phyloP scores from a whole-genome alignment of 441 rosid species.

The Biscutella auriculata region DNA sequence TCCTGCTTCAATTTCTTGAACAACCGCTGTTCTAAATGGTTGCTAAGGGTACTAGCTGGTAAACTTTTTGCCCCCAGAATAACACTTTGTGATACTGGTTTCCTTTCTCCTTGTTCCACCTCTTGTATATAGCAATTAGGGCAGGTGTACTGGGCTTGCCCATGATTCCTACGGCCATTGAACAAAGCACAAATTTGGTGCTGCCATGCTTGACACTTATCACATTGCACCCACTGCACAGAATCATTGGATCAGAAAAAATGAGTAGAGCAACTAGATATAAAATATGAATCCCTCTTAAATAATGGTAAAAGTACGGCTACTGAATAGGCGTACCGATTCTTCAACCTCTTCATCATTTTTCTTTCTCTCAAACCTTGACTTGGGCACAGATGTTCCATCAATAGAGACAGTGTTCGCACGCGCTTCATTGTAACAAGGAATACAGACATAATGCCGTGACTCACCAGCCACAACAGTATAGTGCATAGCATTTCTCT shows the following conservation, averaged over 20 bases:
- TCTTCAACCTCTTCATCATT: constrained; percentile 99
- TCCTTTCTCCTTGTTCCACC: constrained; percentile 80
- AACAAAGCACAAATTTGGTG: constrained; percentile 97
- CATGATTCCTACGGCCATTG: constrained; percentile 97
- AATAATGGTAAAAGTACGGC: no score
- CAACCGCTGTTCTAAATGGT: constrained; percentile 87
- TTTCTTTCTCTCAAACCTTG: constrained; percentile 89
- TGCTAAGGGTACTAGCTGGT: constrained; percentile 93
- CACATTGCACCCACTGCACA: constrained; percentile 99
- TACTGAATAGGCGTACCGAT: constrained; percentile 47
- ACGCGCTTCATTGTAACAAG: constrained; percentile 93
- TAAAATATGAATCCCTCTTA: no score
- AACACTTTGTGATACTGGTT: constrained; percentile 91
- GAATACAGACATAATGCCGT: constrained; percentile 84
- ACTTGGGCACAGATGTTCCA: constrained; percentile 53
- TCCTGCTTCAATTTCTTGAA: constrained; percentile 66
- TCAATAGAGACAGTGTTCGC: constrained; percentile 71
- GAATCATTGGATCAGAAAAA: no score
- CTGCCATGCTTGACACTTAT: constrained; percentile 99
- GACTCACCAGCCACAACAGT: constrained; percentile 84
- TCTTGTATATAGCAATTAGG: constrained; percentile 90
- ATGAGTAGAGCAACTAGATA: constrained; percentile 1
- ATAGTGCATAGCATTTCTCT: constrained; percentile 93
- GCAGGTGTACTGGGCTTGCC: constrained; percentile 98
- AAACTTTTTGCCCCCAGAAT: constrained; percentile 97